Evolutionary conservation across 2,329 filamentous ascomycete genomes (phyloP).

Genomic region (Drechslerella stenobrocha): DNA sequence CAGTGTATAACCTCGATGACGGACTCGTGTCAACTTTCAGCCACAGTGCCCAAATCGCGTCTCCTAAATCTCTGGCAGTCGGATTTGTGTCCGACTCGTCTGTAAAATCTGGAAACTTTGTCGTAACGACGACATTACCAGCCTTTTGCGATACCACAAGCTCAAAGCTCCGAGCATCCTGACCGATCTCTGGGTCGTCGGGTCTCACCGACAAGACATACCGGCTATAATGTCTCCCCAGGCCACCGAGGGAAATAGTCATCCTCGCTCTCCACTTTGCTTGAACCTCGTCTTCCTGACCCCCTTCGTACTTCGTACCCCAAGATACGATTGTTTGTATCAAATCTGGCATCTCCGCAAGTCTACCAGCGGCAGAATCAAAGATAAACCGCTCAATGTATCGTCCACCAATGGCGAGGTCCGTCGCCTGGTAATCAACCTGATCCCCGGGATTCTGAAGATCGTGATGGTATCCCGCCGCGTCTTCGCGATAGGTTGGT

Average conservation of each 20-base stretch:
- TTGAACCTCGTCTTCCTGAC: too few relatives aligned
- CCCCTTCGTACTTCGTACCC: background rate
- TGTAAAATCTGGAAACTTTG: slow-evolving; percentile 6
- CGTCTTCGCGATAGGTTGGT: slow-evolving; percentile 12
- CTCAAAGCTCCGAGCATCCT: background rate
- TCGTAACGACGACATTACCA: slow-evolving; percentile 7
- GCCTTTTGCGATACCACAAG: background rate
- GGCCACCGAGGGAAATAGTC: background rate
- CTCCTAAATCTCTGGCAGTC: background rate
- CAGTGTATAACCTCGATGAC: background rate
- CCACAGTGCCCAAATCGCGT: slow-evolving; percentile 31
- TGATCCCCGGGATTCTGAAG: background rate
- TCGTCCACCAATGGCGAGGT: background rate
- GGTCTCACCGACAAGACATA: background rate
- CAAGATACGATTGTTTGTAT: slow-evolving; percentile 8
- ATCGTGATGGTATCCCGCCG: background rate
- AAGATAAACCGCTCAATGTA: background rate
- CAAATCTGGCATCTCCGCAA: background rate
- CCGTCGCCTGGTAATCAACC: background rate
- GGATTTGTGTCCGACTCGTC: background rate
- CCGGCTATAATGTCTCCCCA: background rate
- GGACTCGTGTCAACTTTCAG: slow-evolving; percentile 1
- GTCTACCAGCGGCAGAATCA: background rate
- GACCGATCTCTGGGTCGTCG: background rate
- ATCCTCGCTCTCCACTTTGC: slow-evolving; percentile 6